Conservation (phyloP, 352 stramenopile species). For the Thalassiosira mediterranea region DNA sequence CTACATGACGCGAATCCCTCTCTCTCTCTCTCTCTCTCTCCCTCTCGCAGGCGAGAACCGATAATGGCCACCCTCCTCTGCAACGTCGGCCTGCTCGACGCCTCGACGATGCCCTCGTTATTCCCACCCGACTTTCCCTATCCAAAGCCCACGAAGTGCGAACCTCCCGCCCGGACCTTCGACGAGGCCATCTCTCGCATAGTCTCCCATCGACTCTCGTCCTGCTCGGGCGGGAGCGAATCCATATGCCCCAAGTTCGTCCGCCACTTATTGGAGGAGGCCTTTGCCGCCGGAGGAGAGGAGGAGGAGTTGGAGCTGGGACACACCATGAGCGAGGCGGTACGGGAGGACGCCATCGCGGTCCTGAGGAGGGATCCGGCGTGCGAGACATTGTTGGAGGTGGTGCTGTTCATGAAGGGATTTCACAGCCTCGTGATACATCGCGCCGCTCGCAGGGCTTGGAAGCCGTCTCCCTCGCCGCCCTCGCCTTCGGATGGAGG, state of each 20-base stretch:
- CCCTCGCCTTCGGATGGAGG: too few relatives aligned
- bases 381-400: conserved; percentile 64
- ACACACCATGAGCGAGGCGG: conserved; percentile 63
- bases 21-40: not conserved
- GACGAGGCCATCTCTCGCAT: conserved; percentile 47
- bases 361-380: conserved; percentile 70
- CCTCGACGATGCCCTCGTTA: not conserved
- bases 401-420: conserved; percentile 79
- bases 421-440: conserved; percentile 70
- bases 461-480: too few relatives aligned
- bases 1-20: not conserved
- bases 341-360: conserved; percentile 63
- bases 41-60: conserved; percentile 26
- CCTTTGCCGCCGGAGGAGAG: conserved; percentile 38
- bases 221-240: conserved; percentile 27
- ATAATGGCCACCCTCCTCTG: conserved; percentile 38
- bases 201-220: conserved; percentile 43
- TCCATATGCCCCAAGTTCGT: conserved; percentile 31
- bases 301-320: conserved; percentile 62
- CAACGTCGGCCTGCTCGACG: conserved; percentile 40
- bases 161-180: conserved; percentile 26
- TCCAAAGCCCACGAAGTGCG: not conserved
- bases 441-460: conserved; percentile 61
- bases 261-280: conserved; percentile 44
- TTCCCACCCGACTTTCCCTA: too few relatives aligned